Evolutionary conservation across 1,139 yeast species (phyloP).

Genomic region (Pichia terricola): DNA sequence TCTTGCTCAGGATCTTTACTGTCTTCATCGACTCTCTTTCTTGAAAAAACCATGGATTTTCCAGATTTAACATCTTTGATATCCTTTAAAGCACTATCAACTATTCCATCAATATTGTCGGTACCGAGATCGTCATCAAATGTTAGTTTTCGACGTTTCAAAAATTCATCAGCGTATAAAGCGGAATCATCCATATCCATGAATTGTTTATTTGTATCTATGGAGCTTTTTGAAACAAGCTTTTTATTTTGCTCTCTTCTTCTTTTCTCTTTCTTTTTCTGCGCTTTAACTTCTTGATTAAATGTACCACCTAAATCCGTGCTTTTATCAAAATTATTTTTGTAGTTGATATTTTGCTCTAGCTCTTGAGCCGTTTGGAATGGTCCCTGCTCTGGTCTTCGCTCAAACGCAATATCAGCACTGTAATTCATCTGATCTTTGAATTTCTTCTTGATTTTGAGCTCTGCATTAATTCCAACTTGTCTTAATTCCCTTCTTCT

Average conservation of each 20-base stretch:
- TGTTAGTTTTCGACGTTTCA: slow-evolving; percentile 42
- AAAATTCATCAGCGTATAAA: slow-evolving; percentile 20
- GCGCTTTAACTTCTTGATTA: slow-evolving; percentile 31
- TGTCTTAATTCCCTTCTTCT: slow-evolving; percentile 78
- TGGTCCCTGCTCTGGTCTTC: slow-evolving; percentile 57
- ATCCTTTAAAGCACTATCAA: slow-evolving; percentile 20
- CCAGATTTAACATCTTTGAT: slow-evolving; percentile 17
- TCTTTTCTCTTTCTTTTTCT: slow-evolving; percentile 24
- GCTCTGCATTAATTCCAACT: slow-evolving; percentile 62
- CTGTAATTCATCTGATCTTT: slow-evolving; percentile 61
- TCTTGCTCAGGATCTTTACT: neutral
- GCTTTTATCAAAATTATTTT: slow-evolving; percentile 33
- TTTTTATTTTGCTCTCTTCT: slow-evolving; percentile 18
- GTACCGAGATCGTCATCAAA: slow-evolving; percentile 26
- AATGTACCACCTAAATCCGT: slow-evolving; percentile 32
- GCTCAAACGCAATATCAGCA: slow-evolving; percentile 75
- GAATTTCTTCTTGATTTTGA: slow-evolving; percentile 46
- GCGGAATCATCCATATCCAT: slow-evolving; percentile 24
- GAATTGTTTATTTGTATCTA: slow-evolving; percentile 13
- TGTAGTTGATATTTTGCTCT: slow-evolving; percentile 30
- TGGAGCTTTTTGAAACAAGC: slow-evolving; percentile 8
- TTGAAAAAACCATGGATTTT: slow-evolving; percentile 19
- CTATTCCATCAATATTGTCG: slow-evolving; percentile 4
- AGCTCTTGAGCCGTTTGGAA: slow-evolving; percentile 61
- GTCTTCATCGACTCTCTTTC: slow-evolving; percentile 6